A percentile compares a stretch with the other conserved stretches of the same genome.
phyloP scores from a whole-genome alignment of 2,329 filamentous ascomycete species.

The Coccinonectria pachysandricola region DNA sequence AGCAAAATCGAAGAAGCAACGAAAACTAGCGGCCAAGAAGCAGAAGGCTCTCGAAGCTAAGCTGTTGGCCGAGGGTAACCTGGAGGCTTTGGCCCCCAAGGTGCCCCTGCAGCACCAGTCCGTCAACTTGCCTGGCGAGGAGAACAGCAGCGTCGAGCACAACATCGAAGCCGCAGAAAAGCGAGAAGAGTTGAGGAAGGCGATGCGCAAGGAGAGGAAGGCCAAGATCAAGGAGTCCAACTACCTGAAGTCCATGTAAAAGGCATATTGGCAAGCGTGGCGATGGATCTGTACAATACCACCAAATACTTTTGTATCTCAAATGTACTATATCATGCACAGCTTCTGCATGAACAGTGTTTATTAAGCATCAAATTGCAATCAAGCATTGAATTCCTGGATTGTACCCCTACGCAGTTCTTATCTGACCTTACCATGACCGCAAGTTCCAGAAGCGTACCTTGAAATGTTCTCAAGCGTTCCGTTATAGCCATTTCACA shows the following conservation, averaged over 20 bases:
- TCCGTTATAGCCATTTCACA: too few species aligned
- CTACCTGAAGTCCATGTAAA: constrained; percentile 71
- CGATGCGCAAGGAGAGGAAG: constrained; percentile 65
- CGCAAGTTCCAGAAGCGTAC: too few species aligned
- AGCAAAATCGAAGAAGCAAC: constrained; percentile 82
- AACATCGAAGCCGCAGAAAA: constrained; percentile 38
- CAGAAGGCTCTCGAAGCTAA: constrained; percentile 45
- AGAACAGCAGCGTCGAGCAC: constrained; percentile 31
- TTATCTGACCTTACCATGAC: too few species aligned
- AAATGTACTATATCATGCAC: constrained; percentile 18
- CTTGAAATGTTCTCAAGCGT: too few species aligned
- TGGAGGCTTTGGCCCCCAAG: constrained; percentile 55
- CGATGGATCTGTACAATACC: constrained; percentile 17
- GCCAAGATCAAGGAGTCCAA: constrained; percentile 75
- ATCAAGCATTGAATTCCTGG: too few species aligned
- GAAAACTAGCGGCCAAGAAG: constrained; percentile 58
- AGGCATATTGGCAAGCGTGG: constrained; percentile 2
- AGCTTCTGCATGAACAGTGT: too few species aligned
- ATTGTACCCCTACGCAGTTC: too few species aligned
- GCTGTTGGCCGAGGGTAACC: constrained; percentile 54
- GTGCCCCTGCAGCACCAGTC: constrained; percentile 69
- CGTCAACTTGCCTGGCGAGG: constrained; percentile 55
- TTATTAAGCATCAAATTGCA: too few species aligned
- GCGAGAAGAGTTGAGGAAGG: constrained; percentile 55
- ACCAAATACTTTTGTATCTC: constrained; percentile 9